Evolutionary conservation across 2,329 filamentous ascomycete genomes (phyloP).

Genomic region (Scedosporium dehoogii): DNA sequence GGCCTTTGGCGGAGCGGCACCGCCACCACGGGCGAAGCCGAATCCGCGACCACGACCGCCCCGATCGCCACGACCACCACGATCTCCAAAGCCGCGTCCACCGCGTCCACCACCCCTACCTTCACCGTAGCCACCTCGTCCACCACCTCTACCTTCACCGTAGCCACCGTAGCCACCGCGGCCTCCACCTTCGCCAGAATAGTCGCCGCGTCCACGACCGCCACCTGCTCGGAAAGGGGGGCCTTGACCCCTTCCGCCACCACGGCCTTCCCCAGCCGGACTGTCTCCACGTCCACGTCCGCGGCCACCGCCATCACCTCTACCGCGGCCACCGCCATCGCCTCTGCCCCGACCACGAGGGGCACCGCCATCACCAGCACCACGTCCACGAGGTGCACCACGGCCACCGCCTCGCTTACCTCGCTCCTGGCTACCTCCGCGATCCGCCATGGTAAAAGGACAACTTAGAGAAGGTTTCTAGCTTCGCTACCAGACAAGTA

Average conservation of each 20-base stretch:
- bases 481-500: too few species aligned
- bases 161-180: constrained; percentile 12
- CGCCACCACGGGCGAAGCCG: constrained; percentile 11
- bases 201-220: constrained; percentile 12
- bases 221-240: constrained; percentile 10
- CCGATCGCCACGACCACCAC: constrained; percentile 12
- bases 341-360: constrained; percentile 11
- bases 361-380: constrained; percentile 13
- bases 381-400: constrained; percentile 10
- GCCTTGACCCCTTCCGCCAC: constrained; percentile 14
- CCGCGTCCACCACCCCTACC: constrained; percentile 9
- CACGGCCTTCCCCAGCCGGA: constrained; percentile 8
- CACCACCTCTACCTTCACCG: constrained; percentile 12
- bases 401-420: not conserved
- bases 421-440: not conserved
- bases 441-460: not conserved
- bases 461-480: not conserved
- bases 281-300: constrained; percentile 11
- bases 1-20: constrained; percentile 9
- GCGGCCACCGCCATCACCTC: constrained; percentile 12
- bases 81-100: constrained; percentile 15
- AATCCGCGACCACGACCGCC: constrained; percentile 10
- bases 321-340: constrained; percentile 12
- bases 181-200: constrained; percentile 11
- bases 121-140: constrained; percentile 12